phyloP scores from a whole-genome alignment of 345 rosid genomes.

The Populus deltoides region DNA sequence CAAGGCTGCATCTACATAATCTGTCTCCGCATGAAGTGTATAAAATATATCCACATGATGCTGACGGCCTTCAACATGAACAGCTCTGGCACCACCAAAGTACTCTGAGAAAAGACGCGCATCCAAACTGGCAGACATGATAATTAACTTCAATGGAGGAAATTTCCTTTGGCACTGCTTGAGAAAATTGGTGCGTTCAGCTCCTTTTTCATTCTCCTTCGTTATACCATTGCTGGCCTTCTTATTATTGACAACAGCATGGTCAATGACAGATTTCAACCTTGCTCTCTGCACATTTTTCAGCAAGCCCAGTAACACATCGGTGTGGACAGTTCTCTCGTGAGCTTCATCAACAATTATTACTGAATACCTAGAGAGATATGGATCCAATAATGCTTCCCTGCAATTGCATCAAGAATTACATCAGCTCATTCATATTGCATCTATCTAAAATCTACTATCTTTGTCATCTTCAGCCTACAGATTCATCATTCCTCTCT shows the following conservation, averaged over 20 bases:
- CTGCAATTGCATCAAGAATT: slow-evolving; percentile 34
- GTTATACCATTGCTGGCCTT: slow-evolving; percentile 25
- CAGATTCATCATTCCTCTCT: no score
- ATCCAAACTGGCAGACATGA: slow-evolving; percentile 99
- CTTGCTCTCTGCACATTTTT: slow-evolving; percentile 66
- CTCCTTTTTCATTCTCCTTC: slow-evolving; percentile 33
- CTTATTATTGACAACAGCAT: slow-evolving; percentile 21
- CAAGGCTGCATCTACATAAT: slow-evolving; percentile 77
- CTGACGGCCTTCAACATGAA: slow-evolving; percentile 81
- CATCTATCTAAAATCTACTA: no score
- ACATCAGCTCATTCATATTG: slow-evolving; percentile 16
- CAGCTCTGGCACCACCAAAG: slow-evolving; percentile 82
- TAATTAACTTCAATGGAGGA: slow-evolving; percentile 68
- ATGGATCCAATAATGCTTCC: slow-evolving; percentile 86
- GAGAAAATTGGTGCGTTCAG: slow-evolving; percentile 25
- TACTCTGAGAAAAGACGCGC: slow-evolving; percentile 79
- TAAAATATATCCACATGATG: slow-evolving; percentile 74
- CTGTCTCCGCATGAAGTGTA: slow-evolving; percentile 61
- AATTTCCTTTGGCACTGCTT: slow-evolving; percentile 50
- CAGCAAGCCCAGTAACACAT: slow-evolving; percentile 82
- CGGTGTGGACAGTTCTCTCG: slow-evolving; percentile 91
- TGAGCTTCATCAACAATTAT: slow-evolving; percentile 93
- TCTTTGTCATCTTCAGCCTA: no score
- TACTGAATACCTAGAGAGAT: slow-evolving; percentile 75
- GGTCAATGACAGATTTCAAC: slow-evolving; percentile 37